Evolutionary conservation across 331 rosid species (phyloP), one percentile per base, ranked within the genome.

Genomic region (Malus hybrid): DNA sequence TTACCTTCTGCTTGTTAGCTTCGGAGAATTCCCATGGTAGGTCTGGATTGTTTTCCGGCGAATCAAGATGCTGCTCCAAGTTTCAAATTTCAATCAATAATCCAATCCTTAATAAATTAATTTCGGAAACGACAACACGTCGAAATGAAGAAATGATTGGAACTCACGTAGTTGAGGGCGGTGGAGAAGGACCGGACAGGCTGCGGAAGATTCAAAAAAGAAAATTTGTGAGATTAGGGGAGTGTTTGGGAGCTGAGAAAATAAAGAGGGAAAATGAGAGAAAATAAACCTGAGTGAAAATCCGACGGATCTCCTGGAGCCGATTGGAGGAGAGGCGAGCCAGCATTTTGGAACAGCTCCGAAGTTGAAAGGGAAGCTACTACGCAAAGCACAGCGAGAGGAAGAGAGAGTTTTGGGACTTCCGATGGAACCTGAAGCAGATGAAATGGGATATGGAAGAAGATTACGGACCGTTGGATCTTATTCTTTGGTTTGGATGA

Each of bases 151-250:
- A 62, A 70, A 71, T 44, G 11, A 63, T 14, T 24, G 33, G 32
- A 28, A 85, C 99, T 87, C 80, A 95, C 99, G 71, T 90, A 92
- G 77, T 95, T 95, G 12, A 95, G 91, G 74, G 97, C 97, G 50
- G 97, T 95, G 55, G 97, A 95, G 75, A 95, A 88, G 76, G 86
- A 85, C 81, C 96, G 92, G 42, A 84, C 74, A 70, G 97, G 88
- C 93, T 91, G 77, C 80, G 56, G n/a, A 52, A 32, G 27, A 65
- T 31, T 63, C 10, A 3, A 80, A 61, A 64, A 22, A 33, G 6
- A 33, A 24, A 7, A 59, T 0, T 28, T 12, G 48, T 19, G 48
- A 54, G 63, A 71, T 42, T 59, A 80, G 57, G 69, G 71, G 69
- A 29, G 76, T n/a, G 80, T 68, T 59, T 31, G 77, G 61, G 32